Percentiles rank a stretch among this genome's conserved stretches.
These are phyloP conservation scores for Berkeleyomyces rouxiae DNA, from an alignment of 2,329 filamentous ascomycete genomes.

Conservation along the genomic window DNA sequence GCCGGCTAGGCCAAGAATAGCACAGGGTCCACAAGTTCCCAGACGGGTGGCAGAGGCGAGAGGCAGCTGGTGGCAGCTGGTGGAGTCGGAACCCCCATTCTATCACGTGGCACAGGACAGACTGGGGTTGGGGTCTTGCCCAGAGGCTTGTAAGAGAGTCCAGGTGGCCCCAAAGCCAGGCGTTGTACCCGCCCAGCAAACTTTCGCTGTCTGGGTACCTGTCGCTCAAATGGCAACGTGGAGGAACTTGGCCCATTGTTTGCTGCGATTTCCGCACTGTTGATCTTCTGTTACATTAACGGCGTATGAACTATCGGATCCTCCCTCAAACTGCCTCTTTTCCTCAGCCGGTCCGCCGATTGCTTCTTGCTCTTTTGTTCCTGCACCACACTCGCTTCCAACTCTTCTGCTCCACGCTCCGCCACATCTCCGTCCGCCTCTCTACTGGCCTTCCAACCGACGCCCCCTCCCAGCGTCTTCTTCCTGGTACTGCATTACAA, in stretches of 20 bases:
- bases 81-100: rapidly evolving
- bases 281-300: neutral
- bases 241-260: neutral
- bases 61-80: neutral
- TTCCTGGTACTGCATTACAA: conserved; percentile 4
- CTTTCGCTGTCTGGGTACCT: neutral
- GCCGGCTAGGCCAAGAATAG: neutral
- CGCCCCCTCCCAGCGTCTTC: neutral
- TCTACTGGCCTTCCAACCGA: neutral
- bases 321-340: neutral
- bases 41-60: too few relatives aligned
- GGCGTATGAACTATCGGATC: neutral
- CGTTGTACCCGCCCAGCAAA: neutral
- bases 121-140: neutral
- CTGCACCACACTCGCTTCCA: neutral
- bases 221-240: neutral
- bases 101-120: too few relatives aligned
- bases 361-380: neutral
- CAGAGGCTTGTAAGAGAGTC: neutral
- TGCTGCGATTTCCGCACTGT: neutral
- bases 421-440: neutral
- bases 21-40: neutral
- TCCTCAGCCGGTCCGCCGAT: neutral
- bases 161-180: neutral
- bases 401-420: neutral